Conservation (phyloP, 257 asterid species). For the Handroanthus guayacan region DNA sequence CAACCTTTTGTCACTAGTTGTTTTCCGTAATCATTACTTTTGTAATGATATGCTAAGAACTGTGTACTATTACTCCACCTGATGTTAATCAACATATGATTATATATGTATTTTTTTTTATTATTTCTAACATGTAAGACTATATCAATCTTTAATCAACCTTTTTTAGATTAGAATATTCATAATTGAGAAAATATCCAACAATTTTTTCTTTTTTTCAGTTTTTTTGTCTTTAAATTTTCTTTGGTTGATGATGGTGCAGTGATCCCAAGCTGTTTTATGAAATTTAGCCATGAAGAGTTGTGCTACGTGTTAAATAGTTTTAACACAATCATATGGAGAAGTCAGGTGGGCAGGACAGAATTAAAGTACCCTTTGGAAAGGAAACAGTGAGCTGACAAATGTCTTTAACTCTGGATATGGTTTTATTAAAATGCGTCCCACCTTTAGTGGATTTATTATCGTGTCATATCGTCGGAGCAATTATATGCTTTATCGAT, state of each 20-base stretch:
- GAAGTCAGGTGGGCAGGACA: background rate
- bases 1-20: background rate
- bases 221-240: background rate
- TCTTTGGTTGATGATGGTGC: constrained; percentile 35
- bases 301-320: constrained; percentile 9
- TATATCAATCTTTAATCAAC: too few relatives aligned
- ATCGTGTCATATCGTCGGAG: background rate
- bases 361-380: background rate
- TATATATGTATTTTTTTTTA: too few relatives aligned
- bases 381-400: background rate
- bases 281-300: constrained; percentile 37
- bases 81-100: too few relatives aligned
- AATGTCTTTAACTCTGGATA: background rate
- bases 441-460: background rate
- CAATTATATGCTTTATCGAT: background rate
- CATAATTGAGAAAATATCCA: too few relatives aligned
- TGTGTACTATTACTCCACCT: too few relatives aligned
- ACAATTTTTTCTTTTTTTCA: background rate
- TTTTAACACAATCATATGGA: background rate
- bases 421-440: background rate
- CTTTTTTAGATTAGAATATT: too few relatives aligned
- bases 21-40: background rate
- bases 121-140: too few relatives aligned
- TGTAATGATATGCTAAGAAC: too few relatives aligned
- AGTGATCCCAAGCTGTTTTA: constrained; percentile 43